Base-by-base conservation (phyloP, 2,329 filamentous ascomycete genomes). In the Neopestalotiopsis rosae region DNA sequence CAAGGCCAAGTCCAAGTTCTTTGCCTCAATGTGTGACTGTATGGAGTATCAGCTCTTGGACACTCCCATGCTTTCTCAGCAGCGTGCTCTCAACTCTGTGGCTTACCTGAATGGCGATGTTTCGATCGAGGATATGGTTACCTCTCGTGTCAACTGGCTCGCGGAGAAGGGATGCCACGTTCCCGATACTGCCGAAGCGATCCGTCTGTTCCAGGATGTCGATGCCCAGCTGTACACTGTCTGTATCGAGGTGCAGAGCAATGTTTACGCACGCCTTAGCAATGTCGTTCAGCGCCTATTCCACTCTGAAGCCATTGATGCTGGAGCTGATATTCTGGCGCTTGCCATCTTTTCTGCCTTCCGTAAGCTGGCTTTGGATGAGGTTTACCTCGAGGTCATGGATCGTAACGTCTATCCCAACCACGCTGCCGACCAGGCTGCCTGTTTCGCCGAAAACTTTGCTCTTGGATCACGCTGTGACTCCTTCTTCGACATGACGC, bases 381-480 rank as follows among this genome's bases (percentile, higher is more conserved):
- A 65, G 62, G 38, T 65, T n/a, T 65, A 65, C 20, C 62, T 65
- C 6, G 62, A 65, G 62, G 42, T 52, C 10, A 24, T 65, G 62
- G 62, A 65, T 52, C 62, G 62, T 28, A 65, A 65, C 20, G n/a
- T 34, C 30, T 65, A 65, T 30, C 62, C 62, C 24, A 65, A 65
- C 40, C 62, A 65, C 20, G 62, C 62, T 13, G 38, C 62, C 13
- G 62, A 65, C 40, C 62, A 65, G 20, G 62, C 62, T n/a, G 62
- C 40, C 14, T 65, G 62, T n/a, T 65, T 65, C 14, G 62, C 62
- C 40, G 62, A 65, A n/a, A 65, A 65, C 42, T 65, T 65, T 34
- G 62, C 38, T 28, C 62, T 65, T 17, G 62, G 62, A 2, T 65
- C 62, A 2, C 62, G 62, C 42, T 65, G 62, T 24, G 62, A 65